Base-by-base conservation (phyloP, 2,329 filamentous ascomycete species). In the Diaporthe sp. region DNA sequence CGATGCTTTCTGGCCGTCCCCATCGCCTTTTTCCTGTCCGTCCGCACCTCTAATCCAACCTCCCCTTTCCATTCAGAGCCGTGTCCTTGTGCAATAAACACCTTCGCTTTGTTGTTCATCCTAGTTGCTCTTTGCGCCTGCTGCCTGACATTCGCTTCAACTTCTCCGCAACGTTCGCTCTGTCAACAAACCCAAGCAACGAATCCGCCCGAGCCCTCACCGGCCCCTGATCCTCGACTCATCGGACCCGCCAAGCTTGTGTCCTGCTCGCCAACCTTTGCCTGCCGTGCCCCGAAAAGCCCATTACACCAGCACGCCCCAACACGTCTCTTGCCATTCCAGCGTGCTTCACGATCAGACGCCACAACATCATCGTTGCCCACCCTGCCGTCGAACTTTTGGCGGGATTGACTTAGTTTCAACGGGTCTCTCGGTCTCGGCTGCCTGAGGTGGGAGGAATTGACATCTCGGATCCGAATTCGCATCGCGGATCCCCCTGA, bases 71-170 rank as follows among this genome's bases (percentile, higher is more conserved):
- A 25, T 28, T 19, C 72, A 70, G 34, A 25, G 34, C 65, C 9
- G 65, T 42, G 49, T 65, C 55, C 49, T 73, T 71, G 25, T 72
- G 31, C 28, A 53, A 65, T 71, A 34, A 46, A 53, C 37, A 74
- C 65, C 28, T 67, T 76, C 65, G 65, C 71, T 74, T 72, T 75
- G 53, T 75, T 75, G 62, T 51, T 25, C 25, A 34, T 8, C 31
- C 25, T 42, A 53, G 49, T 68, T 71, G 49, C 44, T 75, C 39
- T 53, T 37, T 62, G 39, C 51, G 31, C 58, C 34, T 34, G 44
- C 58, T 57, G 31, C 72, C 37, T 31, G n/a, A 53, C 58, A 31
- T 55, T 76, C 72, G 75, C 73, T 75, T 76, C 61, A 34, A 65
- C 51, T 13, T 15, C 28, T 46, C 28, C 37, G 60, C 39, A 34